Conservation (phyloP, 768 basidiomycete species). For the Amanita molliuscula region DNA sequence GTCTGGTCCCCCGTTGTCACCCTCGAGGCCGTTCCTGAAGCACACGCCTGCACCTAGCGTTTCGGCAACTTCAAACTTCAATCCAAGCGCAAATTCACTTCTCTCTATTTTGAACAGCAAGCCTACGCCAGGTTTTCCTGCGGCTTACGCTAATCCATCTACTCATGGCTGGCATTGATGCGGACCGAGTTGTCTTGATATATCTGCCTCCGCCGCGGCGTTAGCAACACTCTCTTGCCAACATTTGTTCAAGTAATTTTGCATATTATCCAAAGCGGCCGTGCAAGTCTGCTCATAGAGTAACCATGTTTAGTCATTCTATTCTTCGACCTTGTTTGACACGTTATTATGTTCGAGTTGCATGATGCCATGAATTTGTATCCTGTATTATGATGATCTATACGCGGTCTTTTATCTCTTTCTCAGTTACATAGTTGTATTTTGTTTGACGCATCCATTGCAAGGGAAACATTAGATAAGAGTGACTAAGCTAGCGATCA, state of each 20-base stretch:
- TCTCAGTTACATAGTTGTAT: neutral
- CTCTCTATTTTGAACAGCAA: slow-evolving; percentile 9
- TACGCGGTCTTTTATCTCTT: neutral
- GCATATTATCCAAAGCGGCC: neutral
- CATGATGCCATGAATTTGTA: slow-evolving; percentile 6
- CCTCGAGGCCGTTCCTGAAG: neutral
- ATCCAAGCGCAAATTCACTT: slow-evolving; percentile 7
- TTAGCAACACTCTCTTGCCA: slow-evolving; percentile 1
- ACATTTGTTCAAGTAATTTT: slow-evolving; percentile 1
- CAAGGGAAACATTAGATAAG: slow-evolving; percentile 7
- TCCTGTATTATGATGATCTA: slow-evolving; percentile 4
- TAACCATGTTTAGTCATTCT: slow-evolving; percentile 2
- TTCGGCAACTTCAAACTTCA: neutral
- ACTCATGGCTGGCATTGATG: neutral
- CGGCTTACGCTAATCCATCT: neutral
- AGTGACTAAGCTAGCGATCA: slow-evolving; percentile 5
- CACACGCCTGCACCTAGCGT: neutral
- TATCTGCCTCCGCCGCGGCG: neutral
- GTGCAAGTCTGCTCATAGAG: neutral
- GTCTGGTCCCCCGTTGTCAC: neutral
- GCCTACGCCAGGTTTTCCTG: neutral
- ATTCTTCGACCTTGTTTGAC: neutral
- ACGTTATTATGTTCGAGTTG: neutral
- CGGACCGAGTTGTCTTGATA: neutral
- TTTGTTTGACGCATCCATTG: neutral